Percentiles rank a stretch among this genome's conserved stretches.
These are phyloP conservation scores for Phytophthora sojae DNA, from an alignment of 352 stramenopile genomes.

Conservation along the genomic window DNA sequence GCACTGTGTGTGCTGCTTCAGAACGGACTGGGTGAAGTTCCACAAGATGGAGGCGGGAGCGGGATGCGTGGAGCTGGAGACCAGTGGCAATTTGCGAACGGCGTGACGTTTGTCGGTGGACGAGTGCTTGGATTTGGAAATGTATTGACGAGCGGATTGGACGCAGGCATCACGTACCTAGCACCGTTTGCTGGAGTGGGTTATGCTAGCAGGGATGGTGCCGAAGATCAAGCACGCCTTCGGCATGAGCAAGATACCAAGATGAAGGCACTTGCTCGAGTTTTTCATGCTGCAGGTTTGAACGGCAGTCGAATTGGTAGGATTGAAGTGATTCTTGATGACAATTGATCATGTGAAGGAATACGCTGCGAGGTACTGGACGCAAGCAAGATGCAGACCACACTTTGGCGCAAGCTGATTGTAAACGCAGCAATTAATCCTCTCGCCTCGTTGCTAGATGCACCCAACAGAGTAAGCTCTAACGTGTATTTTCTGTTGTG, in stretches of 20 bases:
- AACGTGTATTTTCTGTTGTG: background rate
- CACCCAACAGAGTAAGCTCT: slow-evolving; percentile 51
- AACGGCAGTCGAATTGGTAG: slow-evolving; percentile 1
- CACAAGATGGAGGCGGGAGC: background rate
- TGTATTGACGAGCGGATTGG: slow-evolving; percentile 60
- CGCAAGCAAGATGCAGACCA: slow-evolving; percentile 56
- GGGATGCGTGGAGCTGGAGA: background rate
- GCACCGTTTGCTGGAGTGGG: slow-evolving; percentile 39
- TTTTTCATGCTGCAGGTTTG: slow-evolving; percentile 57
- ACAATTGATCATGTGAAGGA: slow-evolving; percentile 32
- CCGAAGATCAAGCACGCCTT: background rate
- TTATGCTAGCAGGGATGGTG: background rate
- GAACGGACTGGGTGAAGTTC: slow-evolving; percentile 67
- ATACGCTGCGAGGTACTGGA: slow-evolving; percentile 55
- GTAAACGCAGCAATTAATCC: slow-evolving; percentile 87
- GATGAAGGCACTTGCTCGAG: slow-evolving; percentile 39
- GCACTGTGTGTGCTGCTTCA: slow-evolving; percentile 71
- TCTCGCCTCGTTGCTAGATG: slow-evolving; percentile 67
- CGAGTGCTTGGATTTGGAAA: slow-evolving; percentile 46
- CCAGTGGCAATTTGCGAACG: slow-evolving; percentile 58
- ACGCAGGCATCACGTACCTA: slow-evolving; percentile 57
- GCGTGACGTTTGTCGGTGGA: slow-evolving; percentile 76
- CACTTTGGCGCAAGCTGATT: slow-evolving; percentile 82
- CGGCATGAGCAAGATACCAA: slow-evolving; percentile 13
- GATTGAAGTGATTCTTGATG: background rate